Evolutionary conservation across 2,329 filamentous ascomycete species (phyloP), one percentile per base, ranked within the genome.

Genomic region (Phialophora chinensis): DNA sequence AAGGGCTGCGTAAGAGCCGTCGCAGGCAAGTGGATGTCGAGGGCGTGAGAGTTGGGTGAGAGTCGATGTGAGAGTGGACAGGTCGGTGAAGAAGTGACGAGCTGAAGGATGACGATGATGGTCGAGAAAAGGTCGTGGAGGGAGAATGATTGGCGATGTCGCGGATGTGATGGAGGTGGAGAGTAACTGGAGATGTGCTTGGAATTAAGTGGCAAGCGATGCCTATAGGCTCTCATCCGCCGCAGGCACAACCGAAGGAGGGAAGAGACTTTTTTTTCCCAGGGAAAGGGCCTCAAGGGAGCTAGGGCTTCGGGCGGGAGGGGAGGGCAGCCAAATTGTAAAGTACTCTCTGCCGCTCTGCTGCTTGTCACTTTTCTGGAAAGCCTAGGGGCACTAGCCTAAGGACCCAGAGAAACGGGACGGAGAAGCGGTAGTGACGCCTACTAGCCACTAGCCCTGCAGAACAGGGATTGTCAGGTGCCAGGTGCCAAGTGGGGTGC

Each of bases 1-100:
- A 23, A 62, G 60, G 50, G 60, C 60, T 55, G 50, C 50, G 60
- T 55, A 20, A 56, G 60, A 55, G 59, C 52, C 58, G 63, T 68
- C 42, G 59, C 53, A 49, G 50, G 49, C 63, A 42, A 54, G 62
- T 57, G 38, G 64, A 64, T 57, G 60, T 62, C 56, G 62, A 61
- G 49, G 59, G 56, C 59, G 68, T 64, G 60, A 57, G 62, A 60
- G 55, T 63, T 63, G 69, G 49, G 70, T 69, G 67, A 63, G 64
- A 65, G 67, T 65, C 67, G 62, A 66, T 56, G 66, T 65, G 63
- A 72, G 73, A 74, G 72, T 73, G 66, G 70, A 73, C 67, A 70
- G 71, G 70, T 69, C 68, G 69, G 72, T 71, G 69, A 70, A 60
- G 55, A 71, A 66, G 72, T 72, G 72, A 72, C 71, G 67, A 74